Evolutionary conservation across 2,329 filamentous ascomycete species (phyloP).

Genomic region (Pestalotiopsis sp.): DNA sequence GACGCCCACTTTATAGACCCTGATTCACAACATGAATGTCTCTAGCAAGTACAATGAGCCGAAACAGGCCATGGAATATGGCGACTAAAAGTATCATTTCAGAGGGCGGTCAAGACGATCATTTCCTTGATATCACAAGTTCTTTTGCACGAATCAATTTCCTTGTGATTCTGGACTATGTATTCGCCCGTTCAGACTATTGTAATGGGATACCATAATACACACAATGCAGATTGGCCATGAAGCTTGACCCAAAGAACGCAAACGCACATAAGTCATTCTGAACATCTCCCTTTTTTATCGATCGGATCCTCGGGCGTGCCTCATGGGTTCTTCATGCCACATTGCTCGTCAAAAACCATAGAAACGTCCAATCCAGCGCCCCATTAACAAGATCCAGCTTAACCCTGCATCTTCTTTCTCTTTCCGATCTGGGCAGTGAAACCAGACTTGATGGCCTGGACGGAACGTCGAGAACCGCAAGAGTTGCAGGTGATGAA

Average conservation of each 20-base stretch:
- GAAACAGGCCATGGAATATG: too few species aligned
- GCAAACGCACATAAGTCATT: constrained; percentile 4
- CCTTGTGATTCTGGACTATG: too few species aligned
- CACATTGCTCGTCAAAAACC: background rate
- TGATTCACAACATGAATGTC: too few species aligned
- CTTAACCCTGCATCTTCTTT: constrained; percentile 87
- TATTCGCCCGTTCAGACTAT: background rate
- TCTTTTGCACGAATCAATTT: too few species aligned
- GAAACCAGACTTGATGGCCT: constrained; percentile 99
- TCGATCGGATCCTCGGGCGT: background rate
- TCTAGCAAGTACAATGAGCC: too few species aligned
- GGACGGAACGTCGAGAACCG: constrained; percentile 82
- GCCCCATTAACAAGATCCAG: constrained; percentile 17
- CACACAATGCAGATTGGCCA: background rate
- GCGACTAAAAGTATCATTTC: too few species aligned
- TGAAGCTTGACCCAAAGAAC: background rate
- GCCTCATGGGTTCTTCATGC: background rate
- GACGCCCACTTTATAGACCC: too few species aligned
- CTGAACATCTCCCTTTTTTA: background rate
- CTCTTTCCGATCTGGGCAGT: constrained; percentile 98
- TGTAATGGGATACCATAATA: background rate
- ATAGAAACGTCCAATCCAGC: constrained; percentile 3
- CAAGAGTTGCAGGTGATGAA: constrained; percentile 97
- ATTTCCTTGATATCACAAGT: too few species aligned
- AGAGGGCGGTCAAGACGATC: too few species aligned